Conservation (phyloP, 371 early-diverging fungal species). For the Mucor sp. region DNA sequence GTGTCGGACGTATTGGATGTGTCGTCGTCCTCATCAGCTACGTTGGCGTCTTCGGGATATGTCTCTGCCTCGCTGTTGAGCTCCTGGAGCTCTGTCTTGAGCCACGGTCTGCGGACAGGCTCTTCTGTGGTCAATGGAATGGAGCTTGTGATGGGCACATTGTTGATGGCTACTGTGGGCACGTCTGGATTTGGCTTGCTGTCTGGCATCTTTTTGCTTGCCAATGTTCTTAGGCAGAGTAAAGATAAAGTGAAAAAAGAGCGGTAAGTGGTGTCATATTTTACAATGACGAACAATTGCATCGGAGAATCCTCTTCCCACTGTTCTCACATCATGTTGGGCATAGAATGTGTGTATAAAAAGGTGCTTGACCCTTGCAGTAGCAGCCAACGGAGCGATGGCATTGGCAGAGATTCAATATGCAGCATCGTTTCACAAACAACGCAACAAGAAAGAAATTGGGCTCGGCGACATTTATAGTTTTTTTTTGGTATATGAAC, state of each 20-base stretch:
- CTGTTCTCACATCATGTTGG: background rate
- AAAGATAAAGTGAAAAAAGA: background rate
- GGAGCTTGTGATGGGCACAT: background rate
- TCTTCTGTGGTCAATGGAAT: constrained; percentile 37
- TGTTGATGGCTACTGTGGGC: constrained; percentile 4
- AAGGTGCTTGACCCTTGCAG: background rate
- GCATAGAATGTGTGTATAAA: background rate
- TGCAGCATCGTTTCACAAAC: background rate
- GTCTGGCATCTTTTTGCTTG: background rate
- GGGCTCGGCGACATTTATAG: background rate
- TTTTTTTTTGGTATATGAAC: background rate
- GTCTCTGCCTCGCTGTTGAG: constrained; percentile 7
- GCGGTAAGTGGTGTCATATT: background rate
- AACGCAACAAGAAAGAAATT: background rate
- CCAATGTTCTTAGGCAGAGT: background rate
- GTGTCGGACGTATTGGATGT: background rate
- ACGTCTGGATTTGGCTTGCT: background rate
- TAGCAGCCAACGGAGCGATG: background rate
- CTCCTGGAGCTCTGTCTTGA: constrained; percentile 21
- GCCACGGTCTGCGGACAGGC: constrained; percentile 26
- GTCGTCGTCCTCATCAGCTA: background rate
- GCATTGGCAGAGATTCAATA: background rate
- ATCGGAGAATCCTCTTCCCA: background rate
- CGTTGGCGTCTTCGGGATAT: background rate
- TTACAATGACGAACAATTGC: background rate